phyloP scores from a whole-genome alignment of 2,329 filamentous ascomycete species.

The Fusarium pseudocircinatum region DNA sequence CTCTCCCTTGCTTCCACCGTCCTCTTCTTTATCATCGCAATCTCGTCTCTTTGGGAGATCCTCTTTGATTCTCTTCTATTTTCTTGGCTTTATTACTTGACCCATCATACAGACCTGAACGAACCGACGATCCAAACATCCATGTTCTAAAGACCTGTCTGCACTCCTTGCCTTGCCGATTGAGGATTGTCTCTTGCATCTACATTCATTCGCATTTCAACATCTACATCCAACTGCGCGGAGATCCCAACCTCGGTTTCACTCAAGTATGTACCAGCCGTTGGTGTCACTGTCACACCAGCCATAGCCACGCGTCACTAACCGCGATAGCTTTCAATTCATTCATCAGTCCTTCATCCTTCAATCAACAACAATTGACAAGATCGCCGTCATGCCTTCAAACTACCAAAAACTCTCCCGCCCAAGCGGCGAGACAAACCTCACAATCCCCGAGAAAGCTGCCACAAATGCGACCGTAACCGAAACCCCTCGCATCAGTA shows the following conservation, averaged over 20 bases:
- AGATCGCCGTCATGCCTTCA: conserved; percentile 36
- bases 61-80: conserved; percentile 15
- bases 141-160: conserved; percentile 23
- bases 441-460: conserved; percentile 45
- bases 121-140: conserved; percentile 29
- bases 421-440: conserved; percentile 36
- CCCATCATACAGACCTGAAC: conserved; percentile 16
- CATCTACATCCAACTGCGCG: neutral
- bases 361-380: too few species aligned
- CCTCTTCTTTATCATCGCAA: conserved; percentile 8
- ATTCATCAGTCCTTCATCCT: neutral
- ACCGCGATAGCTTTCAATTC: neutral
- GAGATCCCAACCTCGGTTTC: neutral
- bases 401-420: conserved; percentile 42
- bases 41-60: conserved; percentile 15
- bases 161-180: neutral
- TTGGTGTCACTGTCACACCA: conserved; percentile 28
- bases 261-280: conserved; percentile 27
- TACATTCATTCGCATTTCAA: neutral
- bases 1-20: conserved; percentile 15
- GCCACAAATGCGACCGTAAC: conserved; percentile 40
- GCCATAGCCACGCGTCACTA: conserved; percentile 33
- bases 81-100: conserved; percentile 22
- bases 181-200: neutral
- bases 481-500: conserved; percentile 46